Evolutionary conservation across 169 alveolate genomes (phyloP).

Genomic region (Babesia gibsoni): DNA sequence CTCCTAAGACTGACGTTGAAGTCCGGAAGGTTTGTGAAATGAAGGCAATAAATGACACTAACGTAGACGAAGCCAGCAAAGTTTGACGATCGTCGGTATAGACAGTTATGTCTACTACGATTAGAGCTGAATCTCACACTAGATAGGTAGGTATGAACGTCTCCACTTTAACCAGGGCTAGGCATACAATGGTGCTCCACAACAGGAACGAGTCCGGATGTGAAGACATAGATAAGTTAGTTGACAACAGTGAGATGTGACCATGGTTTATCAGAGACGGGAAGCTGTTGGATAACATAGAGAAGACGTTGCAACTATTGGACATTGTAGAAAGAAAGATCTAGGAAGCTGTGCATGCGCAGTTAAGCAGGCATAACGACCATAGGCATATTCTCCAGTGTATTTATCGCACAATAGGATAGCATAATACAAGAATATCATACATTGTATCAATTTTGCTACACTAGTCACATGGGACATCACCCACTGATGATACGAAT

Average conservation of each 20-base stretch:
- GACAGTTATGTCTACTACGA: constrained; percentile 27
- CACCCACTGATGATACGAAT: too few species aligned
- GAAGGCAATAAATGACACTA: not conserved
- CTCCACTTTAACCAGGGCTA: not conserved
- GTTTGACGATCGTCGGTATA: constrained; percentile 10
- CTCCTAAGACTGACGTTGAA: not conserved
- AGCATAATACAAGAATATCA: too few species aligned
- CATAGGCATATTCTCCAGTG: too few species aligned
- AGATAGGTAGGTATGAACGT: not conserved
- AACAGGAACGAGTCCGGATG: constrained; percentile 8
- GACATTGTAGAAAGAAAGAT: constrained; percentile 8
- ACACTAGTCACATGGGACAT: too few species aligned
- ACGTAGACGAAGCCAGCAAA: not conserved
- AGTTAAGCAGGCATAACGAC: too few species aligned
- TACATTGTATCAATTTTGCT: too few species aligned
- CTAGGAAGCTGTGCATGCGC: too few species aligned
- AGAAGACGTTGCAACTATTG: constrained; percentile 18
- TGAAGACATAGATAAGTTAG: not conserved
- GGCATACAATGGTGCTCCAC: constrained; percentile 18
- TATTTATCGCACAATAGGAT: too few species aligned
- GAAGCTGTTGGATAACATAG: not conserved
- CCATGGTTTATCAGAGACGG: too few species aligned
- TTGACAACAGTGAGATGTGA: not conserved
- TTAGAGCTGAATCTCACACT: constrained; percentile 18
- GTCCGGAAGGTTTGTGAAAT: not conserved